Conservation (phyloP, 2,329 filamentous ascomycete genomes). For the Atkinsonella texensis region DNA sequence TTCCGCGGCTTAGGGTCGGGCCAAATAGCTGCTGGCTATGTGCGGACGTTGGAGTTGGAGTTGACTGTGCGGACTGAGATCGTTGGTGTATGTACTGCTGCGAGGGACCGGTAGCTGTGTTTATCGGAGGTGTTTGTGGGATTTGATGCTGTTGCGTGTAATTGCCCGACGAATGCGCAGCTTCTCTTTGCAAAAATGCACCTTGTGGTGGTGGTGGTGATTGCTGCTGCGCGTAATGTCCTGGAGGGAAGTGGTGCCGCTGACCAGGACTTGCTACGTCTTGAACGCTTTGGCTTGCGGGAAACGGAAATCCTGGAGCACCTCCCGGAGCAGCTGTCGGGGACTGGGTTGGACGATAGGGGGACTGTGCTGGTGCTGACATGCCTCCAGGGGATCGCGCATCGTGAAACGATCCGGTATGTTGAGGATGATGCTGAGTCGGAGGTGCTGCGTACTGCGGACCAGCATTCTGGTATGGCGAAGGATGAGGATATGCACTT, state of each 20-base stretch:
- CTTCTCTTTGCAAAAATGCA: conserved; percentile 31
- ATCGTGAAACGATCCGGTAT: conserved; percentile 31
- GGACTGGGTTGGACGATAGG: conserved; percentile 38
- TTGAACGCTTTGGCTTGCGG: conserved; percentile 28
- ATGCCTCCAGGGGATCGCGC: conserved; percentile 34
- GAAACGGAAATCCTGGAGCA: conserved; percentile 38
- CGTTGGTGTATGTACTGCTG: conserved; percentile 32
- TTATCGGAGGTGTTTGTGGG: conserved; percentile 38
- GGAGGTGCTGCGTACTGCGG: conserved; percentile 30
- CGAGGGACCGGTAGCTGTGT: conserved; percentile 24
- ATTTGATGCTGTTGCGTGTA: conserved; percentile 31
- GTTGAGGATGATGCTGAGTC: conserved; percentile 26
- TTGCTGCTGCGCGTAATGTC: conserved; percentile 27
- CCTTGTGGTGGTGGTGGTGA: conserved; percentile 23
- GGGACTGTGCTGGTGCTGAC: conserved; percentile 24
- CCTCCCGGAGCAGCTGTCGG: conserved; percentile 27
- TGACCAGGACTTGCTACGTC: conserved; percentile 38
- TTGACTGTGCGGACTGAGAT: conserved; percentile 47
- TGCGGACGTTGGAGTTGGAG: conserved; percentile 48
- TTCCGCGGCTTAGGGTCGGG: conserved; percentile 37
- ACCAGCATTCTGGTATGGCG: conserved; percentile 26
- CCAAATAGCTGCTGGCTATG: conserved; percentile 46
- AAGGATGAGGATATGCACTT: conserved; percentile 25
- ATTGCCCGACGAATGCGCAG: conserved; percentile 21
- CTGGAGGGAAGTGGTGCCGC: conserved; percentile 38